Evolutionary conservation across 2,329 filamentous ascomycete genomes (phyloP), one percentile per base, ranked within the genome.

Genomic region (Cercospora citrullina): DNA sequence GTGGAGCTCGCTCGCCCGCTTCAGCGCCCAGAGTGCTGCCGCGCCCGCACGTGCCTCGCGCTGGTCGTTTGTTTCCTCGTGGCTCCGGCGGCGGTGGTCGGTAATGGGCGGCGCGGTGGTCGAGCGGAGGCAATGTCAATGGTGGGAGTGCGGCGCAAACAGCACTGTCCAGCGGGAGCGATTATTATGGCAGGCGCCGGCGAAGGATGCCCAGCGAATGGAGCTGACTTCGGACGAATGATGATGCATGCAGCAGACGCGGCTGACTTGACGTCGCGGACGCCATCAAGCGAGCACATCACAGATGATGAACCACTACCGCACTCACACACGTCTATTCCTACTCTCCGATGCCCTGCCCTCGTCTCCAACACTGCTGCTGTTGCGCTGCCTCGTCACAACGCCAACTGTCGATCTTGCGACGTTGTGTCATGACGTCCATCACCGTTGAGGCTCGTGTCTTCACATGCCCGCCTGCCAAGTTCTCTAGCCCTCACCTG

Each of bases 201-300:
- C 45, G 45, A 26, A 23, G 45, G 45, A 51, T 51, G 45, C 18
- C 18, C 21, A 26, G 45, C 45, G 45, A 48, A 48, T 48, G 42
- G 42, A 51, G 45, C 45, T 51, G 45, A 51, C 45, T 21, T 21
- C 18, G 45, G 53, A 18, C 53, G 53, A 58, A 31, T 18, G 53
- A 30, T 58, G 53, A 30, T 58, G 53, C 53, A 58, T 58, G 53
- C 53, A 48, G 45, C 45, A 58, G 30, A 58, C 53, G 53, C 53
- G 53, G 53, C 53, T 58, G 53, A 58, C 53, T 33, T 58, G 45
- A 51, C 53, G 23, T 28, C 53, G 53, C 26, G 26, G 14, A 53
- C 23, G 53, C 53, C 53, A 18, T 58, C 53, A 58, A 58, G 45
- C 45, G 45, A 51, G 45, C 18, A 51, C 10, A 48, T 48, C 7